phyloP scores from a whole-genome alignment of 768 basidiomycete genomes.

The Collybiopsis luxurians region DNA sequence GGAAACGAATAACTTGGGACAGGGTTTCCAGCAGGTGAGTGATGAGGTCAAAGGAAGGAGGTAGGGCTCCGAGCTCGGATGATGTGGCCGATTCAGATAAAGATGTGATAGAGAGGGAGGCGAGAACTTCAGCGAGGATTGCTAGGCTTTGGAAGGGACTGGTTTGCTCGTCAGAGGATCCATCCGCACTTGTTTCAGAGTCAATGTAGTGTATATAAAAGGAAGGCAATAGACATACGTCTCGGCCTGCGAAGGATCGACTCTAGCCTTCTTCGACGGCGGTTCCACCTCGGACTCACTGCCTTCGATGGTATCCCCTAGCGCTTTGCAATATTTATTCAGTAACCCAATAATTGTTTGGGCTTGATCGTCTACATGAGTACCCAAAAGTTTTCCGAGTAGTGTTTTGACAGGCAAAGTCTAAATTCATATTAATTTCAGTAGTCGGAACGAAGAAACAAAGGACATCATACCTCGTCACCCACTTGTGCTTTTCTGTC shows the following conservation, averaged over 20 bases:
- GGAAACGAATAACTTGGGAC: slow-evolving; percentile 48
- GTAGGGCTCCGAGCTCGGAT: slow-evolving; percentile 37
- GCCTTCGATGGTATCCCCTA: slow-evolving; percentile 45
- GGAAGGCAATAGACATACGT: not conserved
- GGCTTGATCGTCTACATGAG: not conserved
- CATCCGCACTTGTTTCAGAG: not conserved
- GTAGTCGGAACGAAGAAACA: not conserved
- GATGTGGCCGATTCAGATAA: not conserved
- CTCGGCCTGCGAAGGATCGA: slow-evolving; percentile 43
- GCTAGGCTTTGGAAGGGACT: slow-evolving; percentile 45
- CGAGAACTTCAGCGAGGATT: slow-evolving; percentile 69
- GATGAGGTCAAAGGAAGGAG: slow-evolving; percentile 71
- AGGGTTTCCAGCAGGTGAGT: slow-evolving; percentile 71
- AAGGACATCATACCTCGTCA: not conserved
- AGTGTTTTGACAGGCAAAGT: not conserved
- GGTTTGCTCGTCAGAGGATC: slow-evolving; percentile 27
- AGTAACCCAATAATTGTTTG: slow-evolving; percentile 17
- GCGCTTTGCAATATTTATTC: slow-evolving; percentile 45
- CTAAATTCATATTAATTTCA: not conserved
- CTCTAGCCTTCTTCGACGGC: slow-evolving; percentile 68
- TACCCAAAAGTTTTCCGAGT: not conserved
- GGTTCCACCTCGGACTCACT: slow-evolving; percentile 53
- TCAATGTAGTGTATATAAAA: slow-evolving; percentile 1
- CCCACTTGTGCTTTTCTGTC: not conserved
- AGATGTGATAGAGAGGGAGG: slow-evolving; percentile 25